Conservation (phyloP, 306 rosid genomes). For the Dicorynia guianensis region DNA sequence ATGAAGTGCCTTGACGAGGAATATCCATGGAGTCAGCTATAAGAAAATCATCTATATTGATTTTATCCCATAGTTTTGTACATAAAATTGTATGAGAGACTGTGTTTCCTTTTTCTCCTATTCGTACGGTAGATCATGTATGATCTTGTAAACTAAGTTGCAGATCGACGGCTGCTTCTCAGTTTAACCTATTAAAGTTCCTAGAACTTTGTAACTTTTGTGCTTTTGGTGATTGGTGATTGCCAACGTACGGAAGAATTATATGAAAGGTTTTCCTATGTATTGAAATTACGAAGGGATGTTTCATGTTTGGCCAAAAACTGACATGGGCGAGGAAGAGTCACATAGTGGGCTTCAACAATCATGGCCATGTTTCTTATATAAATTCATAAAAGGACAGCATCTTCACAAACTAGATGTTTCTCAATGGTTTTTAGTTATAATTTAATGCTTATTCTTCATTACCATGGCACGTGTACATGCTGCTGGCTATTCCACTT, state of each 20-base stretch:
- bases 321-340: too few relatives aligned
- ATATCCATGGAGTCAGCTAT: not conserved
- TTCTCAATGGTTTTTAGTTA: too few relatives aligned
- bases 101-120: not conserved
- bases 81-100: slow-evolving; percentile 28
- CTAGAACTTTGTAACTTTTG: not conserved
- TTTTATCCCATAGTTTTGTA: slow-evolving; percentile 37
- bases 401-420: too few relatives aligned
- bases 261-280: not conserved
- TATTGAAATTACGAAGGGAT: too few relatives aligned
- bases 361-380: too few relatives aligned
- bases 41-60: slow-evolving; percentile 9
- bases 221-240: not conserved
- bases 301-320: not conserved
- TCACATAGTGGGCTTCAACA: too few relatives aligned
- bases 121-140: slow-evolving; percentile 25
- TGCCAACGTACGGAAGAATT: not conserved
- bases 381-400: too few relatives aligned
- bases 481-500: too few relatives aligned
- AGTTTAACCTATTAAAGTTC: slow-evolving; percentile 2
- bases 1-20: not conserved
- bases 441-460: too few relatives aligned
- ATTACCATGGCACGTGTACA: too few relatives aligned
- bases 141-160: slow-evolving; percentile 25
- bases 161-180: not conserved